phyloP scores from a whole-genome alignment of 768 basidiomycete genomes.

The Boletus fagicola region DNA sequence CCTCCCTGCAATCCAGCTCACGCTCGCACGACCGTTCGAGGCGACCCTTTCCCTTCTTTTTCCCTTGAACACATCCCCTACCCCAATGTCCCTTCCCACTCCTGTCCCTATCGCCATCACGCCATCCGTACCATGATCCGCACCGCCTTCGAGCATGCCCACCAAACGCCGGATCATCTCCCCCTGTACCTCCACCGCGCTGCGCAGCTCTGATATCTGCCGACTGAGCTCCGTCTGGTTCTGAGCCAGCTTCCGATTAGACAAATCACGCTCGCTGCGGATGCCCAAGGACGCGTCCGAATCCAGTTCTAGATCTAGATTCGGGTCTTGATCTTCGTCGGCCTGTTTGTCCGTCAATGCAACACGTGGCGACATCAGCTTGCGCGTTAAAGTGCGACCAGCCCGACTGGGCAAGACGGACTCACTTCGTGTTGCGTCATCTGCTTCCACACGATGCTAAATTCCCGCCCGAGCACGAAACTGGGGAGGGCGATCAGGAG shows the following conservation, averaged over 20 bases:
- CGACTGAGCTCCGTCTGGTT: constrained; percentile 64
- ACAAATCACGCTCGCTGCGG: constrained; percentile 40
- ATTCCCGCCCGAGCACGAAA: constrained; percentile 90
- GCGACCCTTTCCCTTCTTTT: constrained; percentile 13
- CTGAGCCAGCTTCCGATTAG: constrained; percentile 59
- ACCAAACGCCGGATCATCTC: constrained; percentile 41
- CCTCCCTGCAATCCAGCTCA: constrained; percentile 6
- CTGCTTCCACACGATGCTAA: constrained; percentile 85
- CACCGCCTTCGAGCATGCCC: constrained; percentile 14
- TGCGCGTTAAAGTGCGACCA: not conserved
- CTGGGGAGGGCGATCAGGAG: constrained; percentile 87
- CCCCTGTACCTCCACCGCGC: constrained; percentile 58
- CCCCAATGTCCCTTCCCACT: not conserved
- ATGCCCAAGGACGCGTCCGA: constrained; percentile 5
- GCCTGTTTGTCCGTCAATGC: not conserved
- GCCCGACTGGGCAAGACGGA: not conserved
- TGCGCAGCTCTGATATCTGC: constrained; percentile 60
- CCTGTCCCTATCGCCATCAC: not conserved
- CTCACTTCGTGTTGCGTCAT: constrained; percentile 58
- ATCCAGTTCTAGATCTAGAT: constrained; percentile 1
- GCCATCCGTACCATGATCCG: not conserved
- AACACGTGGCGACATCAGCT: not conserved
- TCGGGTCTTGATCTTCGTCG: not conserved
- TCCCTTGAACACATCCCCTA: constrained; percentile 3
- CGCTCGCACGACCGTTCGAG: not conserved